Evolutionary conservation across 2,329 filamentous ascomycete genomes (phyloP), one percentile per base, ranked within the genome.

Genomic region (Colletotrichum orbiculare): DNA sequence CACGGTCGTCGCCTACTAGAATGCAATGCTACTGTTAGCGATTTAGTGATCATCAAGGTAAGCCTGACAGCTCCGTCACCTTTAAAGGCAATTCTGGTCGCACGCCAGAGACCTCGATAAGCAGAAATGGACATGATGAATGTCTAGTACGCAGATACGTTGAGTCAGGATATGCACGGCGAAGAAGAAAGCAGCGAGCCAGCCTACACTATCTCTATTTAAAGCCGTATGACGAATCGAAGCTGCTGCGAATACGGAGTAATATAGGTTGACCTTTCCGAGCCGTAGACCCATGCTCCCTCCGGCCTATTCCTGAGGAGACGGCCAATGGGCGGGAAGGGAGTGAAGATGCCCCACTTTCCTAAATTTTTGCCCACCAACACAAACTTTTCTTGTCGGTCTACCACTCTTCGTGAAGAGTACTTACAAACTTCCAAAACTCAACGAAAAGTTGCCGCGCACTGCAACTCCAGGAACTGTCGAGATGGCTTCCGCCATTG

Each of bases 101-200:
- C 91, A 67, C 95, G 93, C 71, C 97, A 83, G 46, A 98, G 82
- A 70, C 91, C 85, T 73, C 94, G 85, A 80, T 97, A 98, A 42
- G 93, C 93, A 73, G 86, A 83, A 60, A 93, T 81, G 13, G 92
- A 91, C 82, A 94, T 88, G 54, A 34, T 69, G 48, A 15, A 25
- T 5, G 25, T 5, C 25, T 25, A 25, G 25, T 25, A 25, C 25
- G 25, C 25, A 5, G 25, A 25, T 25, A 50, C 17, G 33, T 9
- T 15, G 12, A 47, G 15, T 8, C 37, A 13, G 7, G 34, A 47
- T 42, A 43, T 8, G 13, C 5, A 41, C 38, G 25, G 25, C 25
- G 4, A 25, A 25, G 25, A 25, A 25, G 25, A 25, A 25, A 5
- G 25, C 25, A 25, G 25, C 25, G 25, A 25, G 25, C 25, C 25